Conservation (phyloP, 441 rosid genomes). For the Caryocar brasiliense region DNA sequence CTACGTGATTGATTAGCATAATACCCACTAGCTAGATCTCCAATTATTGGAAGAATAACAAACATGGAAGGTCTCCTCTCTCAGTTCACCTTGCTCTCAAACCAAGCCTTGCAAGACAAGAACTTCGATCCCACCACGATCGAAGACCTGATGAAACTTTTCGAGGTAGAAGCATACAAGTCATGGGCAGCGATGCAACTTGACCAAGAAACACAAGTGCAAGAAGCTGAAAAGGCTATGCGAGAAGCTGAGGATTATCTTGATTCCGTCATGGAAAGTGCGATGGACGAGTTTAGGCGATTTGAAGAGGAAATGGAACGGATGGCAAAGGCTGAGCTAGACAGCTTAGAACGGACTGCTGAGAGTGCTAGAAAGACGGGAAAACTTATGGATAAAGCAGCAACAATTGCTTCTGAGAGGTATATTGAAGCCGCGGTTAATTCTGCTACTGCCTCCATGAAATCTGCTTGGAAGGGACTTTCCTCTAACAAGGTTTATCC, state of each 20-base stretch:
- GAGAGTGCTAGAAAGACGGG: constrained; percentile 54
- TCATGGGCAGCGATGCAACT: constrained; percentile 70
- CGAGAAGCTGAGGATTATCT: constrained; percentile 51
- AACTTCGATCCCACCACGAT: constrained; percentile 61
- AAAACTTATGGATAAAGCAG: constrained; percentile 45
- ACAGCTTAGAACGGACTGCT: constrained; percentile 20
- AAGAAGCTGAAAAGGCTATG: constrained; percentile 34
- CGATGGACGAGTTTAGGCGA: constrained; percentile 62
- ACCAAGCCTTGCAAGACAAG: constrained; percentile 58
- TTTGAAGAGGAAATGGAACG: constrained; percentile 74
- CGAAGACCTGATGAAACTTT: constrained; percentile 70
- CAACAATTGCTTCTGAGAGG: constrained; percentile 46
- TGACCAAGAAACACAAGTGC: constrained; percentile 31
- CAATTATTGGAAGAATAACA: neutral
- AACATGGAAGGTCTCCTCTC: constrained; percentile 69
- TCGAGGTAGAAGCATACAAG: constrained; percentile 76
- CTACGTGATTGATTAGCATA: no score
- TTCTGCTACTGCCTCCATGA: constrained; percentile 77
- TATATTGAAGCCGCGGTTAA: constrained; percentile 66
- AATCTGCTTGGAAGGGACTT: constrained; percentile 55
- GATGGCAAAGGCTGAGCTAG: constrained; percentile 17
- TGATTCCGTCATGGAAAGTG: constrained; percentile 62
- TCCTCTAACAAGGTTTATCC: constrained; percentile 66
- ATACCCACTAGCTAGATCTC: no score
- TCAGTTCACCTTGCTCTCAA: constrained; percentile 67